These are phyloP conservation scores for Poronia punctata DNA, from an alignment of 495 filamentous ascomycete species.

Conservation along the genomic window DNA sequence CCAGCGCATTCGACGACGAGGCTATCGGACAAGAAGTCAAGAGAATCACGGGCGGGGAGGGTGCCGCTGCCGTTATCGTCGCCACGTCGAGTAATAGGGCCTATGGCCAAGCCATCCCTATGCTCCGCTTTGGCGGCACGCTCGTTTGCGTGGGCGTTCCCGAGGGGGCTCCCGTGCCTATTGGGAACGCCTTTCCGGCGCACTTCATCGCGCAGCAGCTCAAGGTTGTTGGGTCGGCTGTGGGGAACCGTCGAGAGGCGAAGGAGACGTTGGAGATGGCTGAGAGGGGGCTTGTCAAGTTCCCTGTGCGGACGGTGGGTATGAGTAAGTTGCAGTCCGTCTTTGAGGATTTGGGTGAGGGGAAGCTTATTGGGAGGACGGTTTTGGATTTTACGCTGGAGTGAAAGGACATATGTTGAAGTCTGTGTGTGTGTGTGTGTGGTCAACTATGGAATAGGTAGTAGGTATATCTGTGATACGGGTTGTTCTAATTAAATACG, in stretches of 20 bases:
- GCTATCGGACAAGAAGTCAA: slow-evolving; percentile 46
- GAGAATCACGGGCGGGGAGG: slow-evolving; percentile 52
- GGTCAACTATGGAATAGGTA: too few species aligned
- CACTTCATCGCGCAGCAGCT: slow-evolving; percentile 45
- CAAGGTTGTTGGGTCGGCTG: slow-evolving; percentile 54
- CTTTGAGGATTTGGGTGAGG: slow-evolving; percentile 54
- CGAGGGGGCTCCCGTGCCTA: slow-evolving; percentile 50
- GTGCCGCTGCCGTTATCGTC: slow-evolving; percentile 58
- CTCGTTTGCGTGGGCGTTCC: slow-evolving; percentile 62
- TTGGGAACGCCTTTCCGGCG: slow-evolving; percentile 48
- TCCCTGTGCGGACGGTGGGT: slow-evolving; percentile 50
- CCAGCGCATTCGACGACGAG: slow-evolving; percentile 47
- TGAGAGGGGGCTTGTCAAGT: slow-evolving; percentile 53
- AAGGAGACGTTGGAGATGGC: slow-evolving; percentile 62
- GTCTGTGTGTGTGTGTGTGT: too few species aligned
- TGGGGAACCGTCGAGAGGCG: slow-evolving; percentile 59
- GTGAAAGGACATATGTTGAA: too few species aligned
- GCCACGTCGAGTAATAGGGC: slow-evolving; percentile 59
- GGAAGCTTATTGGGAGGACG: slow-evolving; percentile 52
- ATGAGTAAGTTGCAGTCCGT: slow-evolving; percentile 55
- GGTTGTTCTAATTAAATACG: too few species aligned
- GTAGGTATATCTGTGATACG: too few species aligned
- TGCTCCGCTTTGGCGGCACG: slow-evolving; percentile 59
- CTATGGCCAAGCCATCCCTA: slow-evolving; percentile 51
- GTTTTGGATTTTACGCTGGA: slow-evolving; percentile 44